Percentiles rank a stretch among this genome's conserved stretches.
Conservation (phyloP, 441 rosid species). For the Euphorbia schlechtendalii region DNA sequence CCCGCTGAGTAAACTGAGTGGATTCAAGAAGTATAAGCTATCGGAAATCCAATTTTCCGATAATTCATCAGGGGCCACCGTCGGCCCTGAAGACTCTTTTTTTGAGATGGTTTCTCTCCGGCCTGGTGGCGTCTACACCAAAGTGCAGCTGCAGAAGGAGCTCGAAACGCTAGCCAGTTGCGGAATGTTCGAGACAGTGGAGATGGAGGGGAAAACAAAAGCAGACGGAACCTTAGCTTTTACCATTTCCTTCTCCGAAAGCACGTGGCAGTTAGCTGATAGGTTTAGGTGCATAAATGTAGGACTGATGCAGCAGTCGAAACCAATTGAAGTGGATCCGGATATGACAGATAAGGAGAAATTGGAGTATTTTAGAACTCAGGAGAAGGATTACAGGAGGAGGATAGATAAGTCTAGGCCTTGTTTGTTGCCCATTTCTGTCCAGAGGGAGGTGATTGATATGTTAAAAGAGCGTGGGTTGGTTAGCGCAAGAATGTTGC, state of each 20-base stretch:
- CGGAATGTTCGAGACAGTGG: slow-evolving; percentile 97
- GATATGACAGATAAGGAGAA: slow-evolving; percentile 97
- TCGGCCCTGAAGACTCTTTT: slow-evolving; percentile 84
- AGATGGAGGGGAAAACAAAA: slow-evolving; percentile 73
- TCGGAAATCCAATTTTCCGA: slow-evolving; percentile 81
- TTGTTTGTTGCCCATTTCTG: slow-evolving; percentile 51
- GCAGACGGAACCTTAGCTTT: slow-evolving; percentile 73
- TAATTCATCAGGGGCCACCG: slow-evolving; percentile 42
- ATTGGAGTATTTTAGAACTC: slow-evolving; percentile 64
- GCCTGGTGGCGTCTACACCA: slow-evolving; percentile 80
- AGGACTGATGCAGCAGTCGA: slow-evolving; percentile 74
- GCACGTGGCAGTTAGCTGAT: slow-evolving; percentile 90
- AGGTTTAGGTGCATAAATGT: slow-evolving; percentile 84
- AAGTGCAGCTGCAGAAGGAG: slow-evolving; percentile 73
- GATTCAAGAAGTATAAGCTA: slow-evolving; percentile 68
- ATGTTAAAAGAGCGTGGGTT: slow-evolving; percentile 71
- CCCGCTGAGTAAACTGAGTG: slow-evolving; percentile 75
- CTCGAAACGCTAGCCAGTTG: slow-evolving; percentile 82
- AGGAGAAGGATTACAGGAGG: slow-evolving; percentile 81
- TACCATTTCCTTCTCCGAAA: slow-evolving; percentile 67
- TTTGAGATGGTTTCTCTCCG: slow-evolving; percentile 91
- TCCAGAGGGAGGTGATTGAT: slow-evolving; percentile 57
- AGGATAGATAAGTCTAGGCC: slow-evolving; percentile 80
- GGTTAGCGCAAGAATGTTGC: slow-evolving; percentile 84
- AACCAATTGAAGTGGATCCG: slow-evolving; percentile 77